Percentiles rank a stretch among this genome's conserved stretches.
Conservation (phyloP, 2,329 filamentous ascomycete genomes). For the Neopestalotiopsis sp. region DNA sequence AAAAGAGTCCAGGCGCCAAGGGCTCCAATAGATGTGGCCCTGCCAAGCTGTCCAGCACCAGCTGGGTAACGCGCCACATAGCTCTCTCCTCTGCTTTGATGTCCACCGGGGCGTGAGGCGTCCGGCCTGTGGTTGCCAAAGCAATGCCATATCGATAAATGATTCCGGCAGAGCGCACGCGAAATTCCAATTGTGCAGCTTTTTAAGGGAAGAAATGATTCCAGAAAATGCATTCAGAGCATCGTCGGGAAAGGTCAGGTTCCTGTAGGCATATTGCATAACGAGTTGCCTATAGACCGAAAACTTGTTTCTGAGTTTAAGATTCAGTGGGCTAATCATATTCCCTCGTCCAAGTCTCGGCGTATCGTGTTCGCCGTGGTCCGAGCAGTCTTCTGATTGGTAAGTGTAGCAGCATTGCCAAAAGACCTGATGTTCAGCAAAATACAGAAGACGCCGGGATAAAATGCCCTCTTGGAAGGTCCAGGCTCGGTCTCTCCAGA, state of each 20-base stretch:
- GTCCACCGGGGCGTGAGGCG: background rate
- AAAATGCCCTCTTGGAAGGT: background rate
- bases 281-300: background rate
- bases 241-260: background rate
- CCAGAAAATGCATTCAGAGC: background rate
- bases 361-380: background rate
- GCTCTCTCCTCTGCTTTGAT: background rate
- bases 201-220: background rate
- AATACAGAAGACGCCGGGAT: background rate
- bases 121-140: background rate
- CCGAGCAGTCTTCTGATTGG: background rate
- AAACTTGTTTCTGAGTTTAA: no score
- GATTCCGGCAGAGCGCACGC: background rate
- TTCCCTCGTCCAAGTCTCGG: background rate
- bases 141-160: background rate
- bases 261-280: background rate
- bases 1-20: background rate
- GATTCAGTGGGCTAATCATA: no score
- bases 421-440: background rate
- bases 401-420: background rate
- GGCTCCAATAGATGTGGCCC: background rate
- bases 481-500: background rate
- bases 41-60: conserved; percentile 2
- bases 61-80: background rate
- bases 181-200: background rate